A percentile compares a stretch with the other conserved stretches of the same genome.
Evolutionary conservation across 1,139 yeast species (phyloP).

Genomic region (Yamadazyma pseudoaaseri): DNA sequence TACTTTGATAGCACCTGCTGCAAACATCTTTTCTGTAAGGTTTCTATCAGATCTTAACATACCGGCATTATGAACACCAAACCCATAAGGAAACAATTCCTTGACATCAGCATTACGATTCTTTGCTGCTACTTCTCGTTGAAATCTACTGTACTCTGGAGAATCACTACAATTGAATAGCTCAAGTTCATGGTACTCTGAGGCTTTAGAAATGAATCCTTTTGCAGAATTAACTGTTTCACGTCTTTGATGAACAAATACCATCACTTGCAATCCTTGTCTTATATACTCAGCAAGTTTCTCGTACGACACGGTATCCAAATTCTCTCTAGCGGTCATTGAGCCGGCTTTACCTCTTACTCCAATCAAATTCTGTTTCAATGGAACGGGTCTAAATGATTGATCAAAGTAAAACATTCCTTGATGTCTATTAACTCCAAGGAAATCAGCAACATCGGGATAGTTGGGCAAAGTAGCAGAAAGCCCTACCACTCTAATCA

Average conservation of each 20-base stretch:
- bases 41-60: constrained; percentile 91
- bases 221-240: constrained; percentile 87
- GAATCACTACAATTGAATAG: constrained; percentile 63
- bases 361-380: constrained; percentile 85
- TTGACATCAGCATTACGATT: constrained; percentile 76
- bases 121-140: constrained; percentile 64
- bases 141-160: constrained; percentile 45
- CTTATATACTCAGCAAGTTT: constrained; percentile 66
- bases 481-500: constrained; percentile 94
- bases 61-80: constrained; percentile 98
- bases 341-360: constrained; percentile 78
- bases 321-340: constrained; percentile 68
- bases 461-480: constrained; percentile 96
- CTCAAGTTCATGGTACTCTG: constrained; percentile 51
- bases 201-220: constrained; percentile 69
- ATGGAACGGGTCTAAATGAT: constrained; percentile 90
- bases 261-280: constrained; percentile 89
- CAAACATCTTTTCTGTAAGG: constrained; percentile 83
- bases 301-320: constrained; percentile 76
- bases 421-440: constrained; percentile 83
- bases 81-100: constrained; percentile 78
- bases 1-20: constrained; percentile 82
- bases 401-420: constrained; percentile 96
- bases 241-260: constrained; percentile 92
- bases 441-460: constrained; percentile 91